Conservation (phyloP, 352 stramenopile species). For the Phytophthora sansomeana region DNA sequence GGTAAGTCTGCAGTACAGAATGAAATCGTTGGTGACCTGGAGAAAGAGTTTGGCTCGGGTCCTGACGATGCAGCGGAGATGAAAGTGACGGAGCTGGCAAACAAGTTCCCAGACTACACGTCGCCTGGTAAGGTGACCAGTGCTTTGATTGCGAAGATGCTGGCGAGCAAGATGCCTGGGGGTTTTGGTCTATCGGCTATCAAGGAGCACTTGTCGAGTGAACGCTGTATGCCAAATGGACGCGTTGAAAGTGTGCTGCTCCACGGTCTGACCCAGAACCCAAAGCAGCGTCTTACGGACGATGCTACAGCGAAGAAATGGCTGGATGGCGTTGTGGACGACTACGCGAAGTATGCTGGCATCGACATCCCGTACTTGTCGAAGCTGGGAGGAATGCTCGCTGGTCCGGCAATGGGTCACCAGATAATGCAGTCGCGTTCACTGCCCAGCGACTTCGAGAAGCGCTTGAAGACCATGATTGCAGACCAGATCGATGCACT, state of each 20-base stretch:
- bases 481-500: constrained; percentile 59
- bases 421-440: constrained; percentile 37
- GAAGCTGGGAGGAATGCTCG: constrained; percentile 46
- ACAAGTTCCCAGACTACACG: constrained; percentile 72
- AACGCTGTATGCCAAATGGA: constrained; percentile 74
- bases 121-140: constrained; percentile 82
- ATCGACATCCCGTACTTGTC: constrained; percentile 69
- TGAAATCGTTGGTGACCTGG: constrained; percentile 87
- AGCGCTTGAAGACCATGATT: constrained; percentile 66
- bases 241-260: constrained; percentile 86
- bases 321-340: constrained; percentile 81
- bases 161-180: constrained; percentile 85
- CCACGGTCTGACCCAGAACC: constrained; percentile 72
- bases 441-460: constrained; percentile 57
- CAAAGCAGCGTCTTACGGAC: constrained; percentile 72
- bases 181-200: constrained; percentile 81
- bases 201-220: constrained; percentile 71
- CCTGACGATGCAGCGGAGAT: constrained; percentile 81
- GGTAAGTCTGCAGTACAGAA: constrained; percentile 66
- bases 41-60: constrained; percentile 84
- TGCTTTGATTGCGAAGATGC: constrained; percentile 82
- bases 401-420: constrained; percentile 38
- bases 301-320: constrained; percentile 77
- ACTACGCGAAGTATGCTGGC: constrained; percentile 70
- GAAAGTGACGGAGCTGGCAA: constrained; percentile 74